These are phyloP conservation scores for Macrolepiota fuliginosa DNA, from an alignment of 768 basidiomycete genomes.

Conservation along the genomic window DNA sequence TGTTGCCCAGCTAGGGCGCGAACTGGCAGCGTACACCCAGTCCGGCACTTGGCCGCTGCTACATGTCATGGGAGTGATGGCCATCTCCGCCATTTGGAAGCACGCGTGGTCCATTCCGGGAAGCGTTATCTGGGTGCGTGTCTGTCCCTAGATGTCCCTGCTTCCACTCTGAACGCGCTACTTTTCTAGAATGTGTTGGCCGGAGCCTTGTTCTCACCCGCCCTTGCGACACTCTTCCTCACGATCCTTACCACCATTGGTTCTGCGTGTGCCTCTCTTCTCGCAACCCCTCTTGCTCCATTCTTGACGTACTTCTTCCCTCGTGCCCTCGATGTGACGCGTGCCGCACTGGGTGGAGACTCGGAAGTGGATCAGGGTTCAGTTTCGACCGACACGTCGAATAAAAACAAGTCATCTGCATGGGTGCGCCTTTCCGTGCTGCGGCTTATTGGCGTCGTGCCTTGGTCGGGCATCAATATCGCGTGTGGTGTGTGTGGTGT, in stretches of 20 bases:
- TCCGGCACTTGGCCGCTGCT: slow-evolving; percentile 59
- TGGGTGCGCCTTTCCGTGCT: slow-evolving; percentile 90
- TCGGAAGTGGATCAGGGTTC: slow-evolving; percentile 39
- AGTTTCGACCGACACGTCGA: slow-evolving; percentile 26
- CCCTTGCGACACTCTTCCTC: slow-evolving; percentile 77
- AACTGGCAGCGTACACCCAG: slow-evolving; percentile 77
- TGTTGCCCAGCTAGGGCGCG: slow-evolving; percentile 69
- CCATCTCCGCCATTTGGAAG: slow-evolving; percentile 88
- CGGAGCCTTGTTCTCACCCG: slow-evolving; percentile 82
- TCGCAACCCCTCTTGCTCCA: slow-evolving; percentile 83
- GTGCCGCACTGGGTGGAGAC: slow-evolving; percentile 73
- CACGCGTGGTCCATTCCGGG: slow-evolving; percentile 98
- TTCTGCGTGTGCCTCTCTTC: slow-evolving; percentile 75
- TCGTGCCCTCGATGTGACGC: slow-evolving; percentile 80
- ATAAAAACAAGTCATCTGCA: slow-evolving; percentile 38
- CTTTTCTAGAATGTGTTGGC: slow-evolving; percentile 77
- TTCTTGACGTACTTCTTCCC: slow-evolving; percentile 81
- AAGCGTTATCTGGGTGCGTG: slow-evolving; percentile 83
- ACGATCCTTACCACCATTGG: slow-evolving; percentile 86
- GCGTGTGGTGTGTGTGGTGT: slow-evolving; percentile 93
- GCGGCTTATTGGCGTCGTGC: slow-evolving; percentile 88
- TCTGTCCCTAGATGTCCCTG: slow-evolving; percentile 15
- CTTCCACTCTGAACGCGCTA: slow-evolving; percentile 13
- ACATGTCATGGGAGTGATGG: slow-evolving; percentile 82
- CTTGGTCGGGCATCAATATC: slow-evolving; percentile 97